Base-by-base conservation (phyloP, 176 grass and related monocot species). In the Oryza coarctata region DNA sequence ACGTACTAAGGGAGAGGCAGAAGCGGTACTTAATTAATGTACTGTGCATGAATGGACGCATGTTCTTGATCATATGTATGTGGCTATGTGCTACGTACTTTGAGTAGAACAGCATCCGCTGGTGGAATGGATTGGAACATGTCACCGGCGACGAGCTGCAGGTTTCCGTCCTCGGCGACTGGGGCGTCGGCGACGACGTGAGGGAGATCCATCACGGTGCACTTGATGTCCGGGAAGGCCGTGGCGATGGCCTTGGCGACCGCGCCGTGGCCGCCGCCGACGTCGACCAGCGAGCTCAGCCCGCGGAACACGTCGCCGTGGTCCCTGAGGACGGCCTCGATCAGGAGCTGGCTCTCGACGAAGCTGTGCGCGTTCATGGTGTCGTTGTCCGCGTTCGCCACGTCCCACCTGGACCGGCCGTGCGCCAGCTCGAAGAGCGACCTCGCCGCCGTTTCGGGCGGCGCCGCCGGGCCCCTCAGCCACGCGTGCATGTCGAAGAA, bases 351-450 rank as follows among this genome's bases (percentile, higher is more conserved):
- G 41, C 41, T 73, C 13, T 73, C 41, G 12, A 5, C 26, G 27
- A 73, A 29, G 10, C 25, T 44, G 7, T 13, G 23, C 9, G 3
- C 26, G 25, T 30, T 47, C 26, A 73, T 30, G 1, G 25, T 47
- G 26, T 27, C 13, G 41, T 49, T 2, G 25, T 73, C 70, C 35
- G 35, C 35, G 7, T 0, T 73, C 3, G 70, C 70, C 25, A 20
- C 22, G 6, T 73, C 70, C 70, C 70, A 73, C 70, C 41, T 7
- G 26, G 2, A 3, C 23, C 12, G 26, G 14, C 70, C 70, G 70
- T 73, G 70, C 1, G 70, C 27, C 25, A 73, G 70, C 70, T 45
- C 70, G 70, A 73, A 73, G 41, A 73, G 26, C 14, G 70, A 30
- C 41, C 20, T 45, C 25, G 70, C 25, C 3, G 23, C n/a, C n/a